Evolutionary conservation across 805 yeast genomes (phyloP), one percentile per base, ranked within the genome.

Genomic region (Jamesozyma jinghongensis): DNA sequence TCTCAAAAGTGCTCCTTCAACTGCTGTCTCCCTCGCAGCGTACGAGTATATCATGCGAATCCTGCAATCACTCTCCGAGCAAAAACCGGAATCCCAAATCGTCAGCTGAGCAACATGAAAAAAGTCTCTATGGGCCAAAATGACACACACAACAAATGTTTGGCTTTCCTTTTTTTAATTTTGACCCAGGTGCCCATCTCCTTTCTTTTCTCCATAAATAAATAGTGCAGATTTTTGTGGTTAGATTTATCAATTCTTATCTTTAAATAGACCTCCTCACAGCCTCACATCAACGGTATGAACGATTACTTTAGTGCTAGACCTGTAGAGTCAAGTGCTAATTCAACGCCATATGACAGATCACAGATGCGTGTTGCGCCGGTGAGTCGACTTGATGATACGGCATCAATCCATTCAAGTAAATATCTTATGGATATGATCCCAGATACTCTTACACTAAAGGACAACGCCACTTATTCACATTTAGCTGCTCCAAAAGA

Each of bases 1-100:
- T 4, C 40, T 82, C 35, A 86, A 86, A 56, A 74, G 82, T 10
- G 92, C 88, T 0, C 96, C 96, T 1, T 74, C 84, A 0, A 67
- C 65, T 34, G 84, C 85, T 1, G 59, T 81, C 1, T 71, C 84
- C 0, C 61, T 81, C 41, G 77, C 74, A 65, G 65, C 76, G 16
- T 81, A 77, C 55, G 86, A 81, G 19, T 16, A 19, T 27, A 13
- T 36, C 4, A 37, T 41, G 44, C 12, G 25, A n/a, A 6, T 26
- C 10, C 13, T 36, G 5, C 18, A 16, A 5, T 16, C 33, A 16
- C 20, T 14, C 19, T 11, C 10, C 10, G 26, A 22, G 10, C 26
- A 10, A 22, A 22, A 22, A 22, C 26, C 26, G 26, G 26, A 22
- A 22, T 22, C 26, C 26, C 26, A 22, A 7, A 22, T 22, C 26